Base-by-base conservation (phyloP, 1,284 basidiomycete species). In the Ceratobasidium sp. region DNA sequence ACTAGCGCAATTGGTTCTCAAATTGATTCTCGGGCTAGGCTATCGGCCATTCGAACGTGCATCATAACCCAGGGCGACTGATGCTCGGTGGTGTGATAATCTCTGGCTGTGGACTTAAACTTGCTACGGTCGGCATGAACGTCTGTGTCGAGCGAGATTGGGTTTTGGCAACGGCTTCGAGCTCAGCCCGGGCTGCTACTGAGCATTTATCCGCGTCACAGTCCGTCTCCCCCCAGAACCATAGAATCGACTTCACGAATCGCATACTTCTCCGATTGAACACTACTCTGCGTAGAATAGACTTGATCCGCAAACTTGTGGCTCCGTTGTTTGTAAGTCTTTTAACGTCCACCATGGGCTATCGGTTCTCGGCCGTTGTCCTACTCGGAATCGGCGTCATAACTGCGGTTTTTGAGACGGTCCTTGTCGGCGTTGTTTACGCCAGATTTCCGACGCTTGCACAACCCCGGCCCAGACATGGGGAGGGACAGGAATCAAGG, bases 61-160 rank as follows among this genome's bases (percentile, higher is more conserved):
- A 82, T 79, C 9, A 82, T 81, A 82, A 55, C 42, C 9, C 6
- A 26, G 80, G 81, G 20, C 83, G 84, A 82, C 49, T 80, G 13
- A 81, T 86, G 68, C 89, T 90, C 80, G 83, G 84, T 0, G 67
- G 86, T n/a, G 84, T 90, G 46, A 83, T 86, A 0, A 4, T 87
- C 1, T 82, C 84, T 1, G 88, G 88, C 0, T 87, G 86, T 70
- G 66, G 85, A 1, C 84, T 88, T 33, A 86, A 86, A 51, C 83
- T 90, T 0, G 85, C 87, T 5, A 87, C 86, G 63, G 86, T 87
- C 0, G 86, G 86, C 10, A 87, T 89, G 55, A 86, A 87, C 0
- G 87, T 91, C 2, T 87, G 87, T 0, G 85, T 90, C n/a, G 89
- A 91, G 82, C 83, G 89, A 23, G 90, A 90, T 79, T 91, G 77